Conservation (phyloP, 1,284 basidiomycete species). For the Pseudozyma tsukubaensis region DNA sequence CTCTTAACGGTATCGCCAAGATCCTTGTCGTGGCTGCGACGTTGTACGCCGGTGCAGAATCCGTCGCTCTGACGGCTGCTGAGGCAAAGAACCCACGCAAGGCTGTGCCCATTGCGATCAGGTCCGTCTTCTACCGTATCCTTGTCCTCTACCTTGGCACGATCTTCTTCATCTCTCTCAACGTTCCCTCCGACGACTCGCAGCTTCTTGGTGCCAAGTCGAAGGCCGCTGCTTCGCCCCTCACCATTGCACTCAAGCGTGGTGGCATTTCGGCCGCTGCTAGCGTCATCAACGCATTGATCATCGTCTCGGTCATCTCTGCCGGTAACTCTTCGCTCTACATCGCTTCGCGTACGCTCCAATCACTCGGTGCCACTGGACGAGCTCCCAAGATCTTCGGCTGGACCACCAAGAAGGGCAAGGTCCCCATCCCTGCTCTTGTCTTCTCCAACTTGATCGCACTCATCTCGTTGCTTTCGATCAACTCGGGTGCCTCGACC, state of each 20-base stretch:
- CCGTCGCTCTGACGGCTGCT: slow-evolving; percentile 39
- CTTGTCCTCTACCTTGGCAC: slow-evolving; percentile 74
- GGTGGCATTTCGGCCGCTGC: slow-evolving; percentile 49
- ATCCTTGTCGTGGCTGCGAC: slow-evolving; percentile 79
- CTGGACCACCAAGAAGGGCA: slow-evolving; percentile 30
- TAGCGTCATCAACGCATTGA: slow-evolving; percentile 53
- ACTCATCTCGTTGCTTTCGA: slow-evolving; percentile 45
- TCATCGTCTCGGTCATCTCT: slow-evolving; percentile 52
- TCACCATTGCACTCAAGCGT: slow-evolving; percentile 52
- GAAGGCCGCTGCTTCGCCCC: slow-evolving; percentile 45
- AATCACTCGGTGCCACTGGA: slow-evolving; percentile 47
- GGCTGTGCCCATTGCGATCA: slow-evolving; percentile 57
- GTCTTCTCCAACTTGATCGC: slow-evolving; percentile 43
- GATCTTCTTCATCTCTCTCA: slow-evolving; percentile 56
- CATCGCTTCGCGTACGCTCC: slow-evolving; percentile 53
- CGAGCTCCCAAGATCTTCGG: slow-evolving; percentile 48
- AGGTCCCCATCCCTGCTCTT: slow-evolving; percentile 51
- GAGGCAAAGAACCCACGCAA: slow-evolving; percentile 52
- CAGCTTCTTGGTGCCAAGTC: slow-evolving; percentile 35
- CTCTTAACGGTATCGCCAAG: slow-evolving; percentile 63
- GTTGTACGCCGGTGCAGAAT: slow-evolving; percentile 78
- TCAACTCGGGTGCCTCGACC: slow-evolving; percentile 33
- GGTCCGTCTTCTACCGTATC: slow-evolving; percentile 79
- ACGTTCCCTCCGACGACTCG: slow-evolving; percentile 39
- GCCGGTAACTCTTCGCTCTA: slow-evolving; percentile 56